Evolutionary conservation across 2,329 filamentous ascomycete genomes (phyloP), one percentile per base, ranked within the genome.

Genomic region (Phialocephala sp.): DNA sequence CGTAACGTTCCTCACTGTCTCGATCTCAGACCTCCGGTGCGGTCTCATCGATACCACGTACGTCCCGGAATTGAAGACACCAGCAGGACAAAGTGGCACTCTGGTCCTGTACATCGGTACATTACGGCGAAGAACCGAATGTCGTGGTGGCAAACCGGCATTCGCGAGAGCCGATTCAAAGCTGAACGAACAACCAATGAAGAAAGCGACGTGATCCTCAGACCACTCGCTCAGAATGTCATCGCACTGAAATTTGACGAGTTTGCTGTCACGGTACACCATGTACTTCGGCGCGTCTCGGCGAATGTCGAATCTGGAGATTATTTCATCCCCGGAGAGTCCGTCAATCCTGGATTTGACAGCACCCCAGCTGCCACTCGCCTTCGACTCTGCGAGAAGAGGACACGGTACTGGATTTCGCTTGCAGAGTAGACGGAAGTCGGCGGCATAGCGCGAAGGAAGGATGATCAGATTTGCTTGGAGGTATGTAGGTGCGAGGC

Each of bases 41-140:
- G 85, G 81, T 47, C 88, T 79, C 88, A 90, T 90, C 0, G 85
- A 89, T 0, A 90, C 87, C 3, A 90, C 85, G 66, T 83, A 86
- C 0, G 81, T 85, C 0, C 78, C 79, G 0, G 77, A 79, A 0
- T 79, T 81, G 72, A 91, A 90, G 11, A 86, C 80, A 0, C 87
- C 87, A 0, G 87, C 81, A 0, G 87, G 83, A 41, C 80, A 81
- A 0, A 90, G 77, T 0, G 84, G 83, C 2, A 88, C 77, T 4
- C 73, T 82, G 0, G 87, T 88, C 18, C 83, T 79, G 71, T 89
- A 91, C 85, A 90, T 90, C 14, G 86, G 78, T 1, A 89, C 85
- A 65, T 85, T 86, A 36, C 83, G 79, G 45, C 76, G 74, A 20
- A 81, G 78, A 2, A 76, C 64, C 4, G 80, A 76, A 71, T 90